Conservation (phyloP, 169 alveolate species). For the Eimeria praecox region DNA sequence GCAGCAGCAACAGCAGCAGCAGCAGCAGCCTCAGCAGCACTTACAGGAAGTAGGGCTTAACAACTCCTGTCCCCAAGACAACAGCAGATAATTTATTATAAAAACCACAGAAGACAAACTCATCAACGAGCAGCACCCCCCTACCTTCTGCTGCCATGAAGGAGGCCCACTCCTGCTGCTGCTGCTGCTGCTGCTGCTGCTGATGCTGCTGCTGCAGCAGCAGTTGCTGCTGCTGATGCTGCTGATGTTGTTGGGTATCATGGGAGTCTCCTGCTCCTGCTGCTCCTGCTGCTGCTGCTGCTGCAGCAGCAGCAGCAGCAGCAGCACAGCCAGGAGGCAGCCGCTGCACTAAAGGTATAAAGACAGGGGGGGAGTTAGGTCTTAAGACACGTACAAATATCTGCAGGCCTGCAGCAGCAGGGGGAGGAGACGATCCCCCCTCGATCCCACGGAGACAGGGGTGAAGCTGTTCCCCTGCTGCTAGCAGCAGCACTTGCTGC, state of each 20-base stretch:
- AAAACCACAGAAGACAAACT: background rate
- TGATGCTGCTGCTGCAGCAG: background rate
- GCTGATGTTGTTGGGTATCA: too few relatives aligned
- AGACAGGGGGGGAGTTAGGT: background rate
- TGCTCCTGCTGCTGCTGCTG: constrained; percentile 14
- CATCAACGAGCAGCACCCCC: background rate
- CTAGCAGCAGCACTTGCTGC: constrained; percentile 52
- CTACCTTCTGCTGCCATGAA: constrained; percentile 10
- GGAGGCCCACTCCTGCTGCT: constrained; percentile 64
- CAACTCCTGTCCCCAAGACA: constrained; percentile 4
- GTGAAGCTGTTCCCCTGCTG: constrained; percentile 48
- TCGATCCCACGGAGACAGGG: background rate
- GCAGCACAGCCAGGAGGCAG: constrained; percentile 3
- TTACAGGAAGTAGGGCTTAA: background rate
- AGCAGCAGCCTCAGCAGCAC: background rate
- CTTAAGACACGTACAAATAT: background rate
- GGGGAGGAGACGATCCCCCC: background rate
- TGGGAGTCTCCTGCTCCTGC: background rate
- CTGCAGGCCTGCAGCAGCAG: background rate
- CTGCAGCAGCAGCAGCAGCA: constrained; percentile 24
- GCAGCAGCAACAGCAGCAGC: constrained; percentile 2
- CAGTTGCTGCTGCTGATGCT: background rate
- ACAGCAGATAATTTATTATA: background rate
- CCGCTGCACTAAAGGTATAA: background rate
- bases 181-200: constrained; percentile 47